Evolutionary conservation across 1,284 basidiomycete genomes (phyloP).

Genomic region (Agaricales sp.): DNA sequence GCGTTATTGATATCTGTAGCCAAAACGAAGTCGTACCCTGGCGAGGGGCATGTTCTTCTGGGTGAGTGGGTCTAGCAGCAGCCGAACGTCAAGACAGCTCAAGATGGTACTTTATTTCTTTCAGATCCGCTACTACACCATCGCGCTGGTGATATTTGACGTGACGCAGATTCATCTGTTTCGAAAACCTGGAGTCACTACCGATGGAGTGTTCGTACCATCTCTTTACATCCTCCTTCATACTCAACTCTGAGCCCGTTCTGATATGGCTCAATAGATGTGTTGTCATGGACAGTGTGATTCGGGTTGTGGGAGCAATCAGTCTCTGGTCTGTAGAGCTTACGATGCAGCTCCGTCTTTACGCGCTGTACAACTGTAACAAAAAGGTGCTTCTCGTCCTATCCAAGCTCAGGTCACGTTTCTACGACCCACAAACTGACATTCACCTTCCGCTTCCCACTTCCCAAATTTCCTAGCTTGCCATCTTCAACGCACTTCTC

Average conservation of each 20-base stretch:
- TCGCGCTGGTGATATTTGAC: conserved; percentile 28
- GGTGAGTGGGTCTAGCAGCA: no score
- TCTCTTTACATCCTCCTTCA: no score
- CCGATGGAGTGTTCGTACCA: conserved; percentile 19
- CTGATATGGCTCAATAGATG: no score
- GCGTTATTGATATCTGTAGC: no score
- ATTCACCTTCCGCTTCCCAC: no score
- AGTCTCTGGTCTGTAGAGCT: conserved; percentile 32
- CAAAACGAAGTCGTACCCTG: no score
- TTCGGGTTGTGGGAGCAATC: conserved; percentile 26
- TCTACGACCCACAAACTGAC: not conserved
- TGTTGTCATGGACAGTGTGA: conserved; percentile 26
- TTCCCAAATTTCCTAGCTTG: conserved; percentile 19
- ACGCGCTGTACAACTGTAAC: conserved; percentile 26
- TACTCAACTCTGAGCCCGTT: no score
- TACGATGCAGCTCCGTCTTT: conserved; percentile 30
- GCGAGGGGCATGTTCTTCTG: no score
- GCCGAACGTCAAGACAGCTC: no score
- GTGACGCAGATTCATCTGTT: conserved; percentile 31
- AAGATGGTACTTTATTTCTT: no score
- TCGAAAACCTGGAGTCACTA: conserved; percentile 20
- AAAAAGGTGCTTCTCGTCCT: conserved; percentile 18
- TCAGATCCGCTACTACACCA: conserved; percentile 33
- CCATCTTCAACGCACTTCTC: conserved; percentile 23
- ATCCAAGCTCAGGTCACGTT: no score